A percentile compares a stretch with the other conserved stretches of the same genome.
phyloP scores from a whole-genome alignment of 1,284 basidiomycete species.

The Papiliotrema fonsecae region DNA sequence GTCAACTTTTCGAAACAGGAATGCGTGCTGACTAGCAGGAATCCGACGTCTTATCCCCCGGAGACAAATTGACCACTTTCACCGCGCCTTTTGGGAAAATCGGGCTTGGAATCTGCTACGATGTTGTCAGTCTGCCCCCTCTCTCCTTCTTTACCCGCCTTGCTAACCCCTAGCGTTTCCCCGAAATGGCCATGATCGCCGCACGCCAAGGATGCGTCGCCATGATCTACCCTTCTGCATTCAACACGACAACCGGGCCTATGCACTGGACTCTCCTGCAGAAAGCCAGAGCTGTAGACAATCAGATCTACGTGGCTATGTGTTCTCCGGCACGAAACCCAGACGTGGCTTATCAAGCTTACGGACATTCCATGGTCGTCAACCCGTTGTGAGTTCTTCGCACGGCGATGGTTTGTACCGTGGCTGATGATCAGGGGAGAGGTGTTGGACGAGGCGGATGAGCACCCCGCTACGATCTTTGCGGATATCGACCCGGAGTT shows the following conservation, averaged over 20 bases:
- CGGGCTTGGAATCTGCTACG: slow-evolving; percentile 52
- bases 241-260: slow-evolving; percentile 78
- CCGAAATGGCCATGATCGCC: slow-evolving; percentile 87
- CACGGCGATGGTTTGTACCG: background rate
- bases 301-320: slow-evolving; percentile 92
- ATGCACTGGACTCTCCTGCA: slow-evolving; percentile 94
- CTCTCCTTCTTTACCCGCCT: background rate
- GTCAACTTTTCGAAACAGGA: background rate
- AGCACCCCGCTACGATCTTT: slow-evolving; percentile 75
- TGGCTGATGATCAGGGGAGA: slow-evolving; percentile 59
- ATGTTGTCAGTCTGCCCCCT: slow-evolving; percentile 40
- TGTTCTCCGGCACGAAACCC: slow-evolving; percentile 90
- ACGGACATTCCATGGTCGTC: slow-evolving; percentile 84
- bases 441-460: slow-evolving; percentile 70
- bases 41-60: slow-evolving; percentile 84
- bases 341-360: slow-evolving; percentile 78
- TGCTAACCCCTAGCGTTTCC: slow-evolving; percentile 62
- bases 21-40: slow-evolving; percentile 57
- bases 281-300: slow-evolving; percentile 83
- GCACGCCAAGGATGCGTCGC: slow-evolving; percentile 84
- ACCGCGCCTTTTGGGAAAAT: slow-evolving; percentile 63
- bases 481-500: slow-evolving; percentile 71
- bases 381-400: slow-evolving; percentile 68
- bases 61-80: slow-evolving; percentile 71
- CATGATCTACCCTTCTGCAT: slow-evolving; percentile 74